A percentile compares a stretch with the other conserved stretches of the same genome.
phyloP scores from a whole-genome alignment of 139 green algal genomes.

The Micractinium conductrix region DNA sequence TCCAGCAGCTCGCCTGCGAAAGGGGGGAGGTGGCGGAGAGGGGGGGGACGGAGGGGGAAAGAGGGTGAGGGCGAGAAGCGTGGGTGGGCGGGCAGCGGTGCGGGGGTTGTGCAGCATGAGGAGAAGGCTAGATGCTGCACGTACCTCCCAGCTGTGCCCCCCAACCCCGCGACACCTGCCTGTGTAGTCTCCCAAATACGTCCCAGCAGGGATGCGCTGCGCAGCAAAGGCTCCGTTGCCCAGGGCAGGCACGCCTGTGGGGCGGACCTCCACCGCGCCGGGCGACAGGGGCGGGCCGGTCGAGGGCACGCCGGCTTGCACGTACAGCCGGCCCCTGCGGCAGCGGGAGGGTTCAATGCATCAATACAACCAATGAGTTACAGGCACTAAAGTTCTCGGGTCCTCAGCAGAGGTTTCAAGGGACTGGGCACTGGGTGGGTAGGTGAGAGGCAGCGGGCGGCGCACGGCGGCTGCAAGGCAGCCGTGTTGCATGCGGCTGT shows the following conservation, averaged over 20 bases:
- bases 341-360: neutral
- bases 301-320: constrained; percentile 42
- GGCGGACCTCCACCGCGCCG: constrained; percentile 39
- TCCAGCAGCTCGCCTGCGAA: constrained; percentile 64
- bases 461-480: neutral
- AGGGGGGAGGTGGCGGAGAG: too few relatives aligned
- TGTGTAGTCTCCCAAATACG: constrained; percentile 56
- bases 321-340: constrained; percentile 52
- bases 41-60: too few relatives aligned
- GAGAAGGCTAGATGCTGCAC: too few relatives aligned
- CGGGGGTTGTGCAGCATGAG: too few relatives aligned
- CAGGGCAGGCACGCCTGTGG: constrained; percentile 48
- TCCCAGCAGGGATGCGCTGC: constrained; percentile 39
- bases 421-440: neutral
- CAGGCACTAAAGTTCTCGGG: neutral
- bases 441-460: neutral
- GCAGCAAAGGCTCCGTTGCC: constrained; percentile 62
- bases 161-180: too few relatives aligned
- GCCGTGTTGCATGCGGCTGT: neutral
- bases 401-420: too few relatives aligned
- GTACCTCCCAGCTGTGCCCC: too few relatives aligned
- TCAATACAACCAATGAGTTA: too few relatives aligned
- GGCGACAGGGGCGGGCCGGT: constrained; percentile 38
- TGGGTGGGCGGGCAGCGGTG: too few relatives aligned
- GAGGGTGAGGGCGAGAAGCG: too few relatives aligned